These are phyloP conservation scores for Xanthoparmelia taractica DNA, from an alignment of 495 filamentous ascomycete genomes.

Conservation along the genomic window DNA sequence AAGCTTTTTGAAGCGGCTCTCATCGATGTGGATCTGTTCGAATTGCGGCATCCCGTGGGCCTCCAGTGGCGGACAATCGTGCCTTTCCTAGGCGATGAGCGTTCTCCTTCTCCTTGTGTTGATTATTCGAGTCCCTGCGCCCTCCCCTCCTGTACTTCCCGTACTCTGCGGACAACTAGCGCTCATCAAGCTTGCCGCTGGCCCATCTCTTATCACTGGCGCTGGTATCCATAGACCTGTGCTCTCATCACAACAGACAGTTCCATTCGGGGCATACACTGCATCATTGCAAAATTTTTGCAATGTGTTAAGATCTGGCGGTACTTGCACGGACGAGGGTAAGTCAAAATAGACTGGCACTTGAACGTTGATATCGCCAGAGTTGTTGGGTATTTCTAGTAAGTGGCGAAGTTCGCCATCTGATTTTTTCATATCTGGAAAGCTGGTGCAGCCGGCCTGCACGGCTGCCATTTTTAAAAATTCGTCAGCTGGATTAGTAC, in stretches of 20 bases:
- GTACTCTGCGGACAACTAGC: background rate
- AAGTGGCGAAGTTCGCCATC: background rate
- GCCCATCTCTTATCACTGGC: slow-evolving; percentile 5
- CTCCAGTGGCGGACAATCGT: background rate
- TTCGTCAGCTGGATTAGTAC: background rate
- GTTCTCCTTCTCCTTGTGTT: slow-evolving; percentile 2
- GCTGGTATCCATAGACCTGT: slow-evolving; percentile 5
- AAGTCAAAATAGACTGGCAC: background rate
- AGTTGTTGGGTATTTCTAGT: background rate
- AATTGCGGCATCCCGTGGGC: background rate
- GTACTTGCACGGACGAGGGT: background rate
- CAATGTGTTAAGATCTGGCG: background rate
- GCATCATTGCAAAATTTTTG: background rate
- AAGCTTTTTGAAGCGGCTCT: background rate
- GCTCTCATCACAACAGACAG: slow-evolving; percentile 9
- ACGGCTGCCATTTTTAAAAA: background rate
- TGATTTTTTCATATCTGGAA: background rate
- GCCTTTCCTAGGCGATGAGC: background rate
- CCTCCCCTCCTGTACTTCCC: background rate
- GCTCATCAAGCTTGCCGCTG: background rate
- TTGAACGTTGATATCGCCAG: background rate
- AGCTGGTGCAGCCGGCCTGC: slow-evolving; percentile 4
- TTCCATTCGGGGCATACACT: background rate
- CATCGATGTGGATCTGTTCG: background rate
- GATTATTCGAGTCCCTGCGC: background rate